A percentile compares a stretch with the other conserved stretches of the same genome.
Conservation (phyloP, 495 filamentous ascomycete genomes). For the Halenospora varia region DNA sequence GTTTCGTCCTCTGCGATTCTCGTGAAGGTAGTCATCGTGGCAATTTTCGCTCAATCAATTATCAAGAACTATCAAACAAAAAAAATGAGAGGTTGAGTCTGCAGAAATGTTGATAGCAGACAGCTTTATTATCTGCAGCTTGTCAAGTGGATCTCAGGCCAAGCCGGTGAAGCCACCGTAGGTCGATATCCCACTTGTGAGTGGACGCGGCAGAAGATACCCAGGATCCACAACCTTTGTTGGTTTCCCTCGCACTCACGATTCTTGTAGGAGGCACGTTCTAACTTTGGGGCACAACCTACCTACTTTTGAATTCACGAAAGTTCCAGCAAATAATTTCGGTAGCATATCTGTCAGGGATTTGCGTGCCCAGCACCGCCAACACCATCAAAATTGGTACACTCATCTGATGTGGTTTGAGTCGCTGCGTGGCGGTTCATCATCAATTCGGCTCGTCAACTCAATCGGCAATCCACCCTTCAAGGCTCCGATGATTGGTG, state of each 20-base stretch:
- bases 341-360: too few relatives aligned
- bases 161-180: not conserved
- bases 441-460: not conserved
- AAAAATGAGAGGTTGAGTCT: not conserved
- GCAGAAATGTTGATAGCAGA: not conserved
- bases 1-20: conserved; percentile 52
- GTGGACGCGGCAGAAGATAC: not conserved
- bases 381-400: too few relatives aligned
- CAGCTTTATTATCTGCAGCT: not conserved
- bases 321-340: too few relatives aligned
- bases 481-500: conserved; percentile 8
- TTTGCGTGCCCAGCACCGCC: too few relatives aligned
- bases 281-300: too few relatives aligned
- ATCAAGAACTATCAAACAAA: not conserved
- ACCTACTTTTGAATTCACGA: too few relatives aligned
- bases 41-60: not conserved
- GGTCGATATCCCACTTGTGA: not conserved
- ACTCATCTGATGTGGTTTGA: too few relatives aligned
- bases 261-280: too few relatives aligned
- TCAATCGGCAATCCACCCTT: not conserved
- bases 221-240: not conserved
- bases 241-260: too few relatives aligned
- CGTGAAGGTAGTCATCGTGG: conserved; percentile 69
- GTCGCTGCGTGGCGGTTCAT: not conserved
- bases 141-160: not conserved